phyloP scores from a whole-genome alignment of 2,329 filamentous ascomycete species.

The Ceratocystis colombiana region DNA sequence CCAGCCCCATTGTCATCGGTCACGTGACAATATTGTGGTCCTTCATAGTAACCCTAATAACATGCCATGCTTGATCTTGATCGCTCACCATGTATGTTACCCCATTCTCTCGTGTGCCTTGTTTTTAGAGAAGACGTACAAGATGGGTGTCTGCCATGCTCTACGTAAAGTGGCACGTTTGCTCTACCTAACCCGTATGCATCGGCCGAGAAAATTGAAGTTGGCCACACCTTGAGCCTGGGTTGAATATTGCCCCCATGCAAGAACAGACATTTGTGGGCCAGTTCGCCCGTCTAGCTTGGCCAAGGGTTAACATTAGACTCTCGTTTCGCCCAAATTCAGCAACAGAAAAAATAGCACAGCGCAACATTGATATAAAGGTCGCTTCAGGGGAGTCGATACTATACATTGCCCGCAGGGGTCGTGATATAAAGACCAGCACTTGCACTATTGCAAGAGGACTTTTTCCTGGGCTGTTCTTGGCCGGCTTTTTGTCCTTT shows the following conservation, averaged over 20 bases:
- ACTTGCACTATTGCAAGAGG: background rate
- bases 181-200: background rate
- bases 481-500: background rate
- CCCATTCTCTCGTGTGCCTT: too few species aligned
- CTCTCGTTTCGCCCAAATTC: background rate
- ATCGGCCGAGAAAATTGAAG: conserved; percentile 6
- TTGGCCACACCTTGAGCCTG: background rate
- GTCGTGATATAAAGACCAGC: background rate
- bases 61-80: too few species aligned
- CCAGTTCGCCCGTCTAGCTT: background rate
- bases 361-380: background rate
- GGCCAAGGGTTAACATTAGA: too few species aligned
- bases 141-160: too few species aligned
- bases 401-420: background rate
- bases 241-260: background rate
- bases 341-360: background rate
- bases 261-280: conserved; percentile 1
- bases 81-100: too few species aligned
- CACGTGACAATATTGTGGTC: too few species aligned
- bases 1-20: too few species aligned
- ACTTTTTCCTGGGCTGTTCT: background rate
- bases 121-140: too few species aligned
- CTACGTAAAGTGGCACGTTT: background rate
- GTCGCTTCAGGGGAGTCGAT: background rate
- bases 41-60: too few species aligned